Conservation (phyloP, 2,329 filamentous ascomycete genomes). For the Fusarium bactridioides region DNA sequence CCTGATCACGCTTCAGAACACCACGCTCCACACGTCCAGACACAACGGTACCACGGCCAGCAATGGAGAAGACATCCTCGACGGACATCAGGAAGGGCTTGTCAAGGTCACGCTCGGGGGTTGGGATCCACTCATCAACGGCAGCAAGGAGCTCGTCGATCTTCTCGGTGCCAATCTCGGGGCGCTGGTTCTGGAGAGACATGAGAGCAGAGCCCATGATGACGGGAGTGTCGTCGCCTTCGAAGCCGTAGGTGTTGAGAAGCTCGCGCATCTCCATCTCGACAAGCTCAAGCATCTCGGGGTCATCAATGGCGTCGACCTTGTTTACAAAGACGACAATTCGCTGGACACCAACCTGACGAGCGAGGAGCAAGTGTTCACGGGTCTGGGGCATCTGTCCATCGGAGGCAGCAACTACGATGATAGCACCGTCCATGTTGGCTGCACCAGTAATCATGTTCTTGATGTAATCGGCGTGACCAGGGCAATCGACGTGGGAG, state of each 20-base stretch:
- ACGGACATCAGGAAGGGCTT: slow-evolving; percentile 99
- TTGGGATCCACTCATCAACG: slow-evolving; percentile 96
- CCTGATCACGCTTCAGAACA: slow-evolving; percentile 88
- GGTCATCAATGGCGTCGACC: slow-evolving; percentile 95
- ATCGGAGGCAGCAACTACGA: slow-evolving; percentile 97
- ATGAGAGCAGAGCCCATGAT: slow-evolving; percentile 96
- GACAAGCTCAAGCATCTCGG: slow-evolving; percentile 99
- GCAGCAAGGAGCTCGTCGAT: slow-evolving; percentile 91
- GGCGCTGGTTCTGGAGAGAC: slow-evolving; percentile 85
- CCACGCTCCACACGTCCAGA: slow-evolving; percentile 98
- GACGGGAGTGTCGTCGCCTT: slow-evolving; percentile 97
- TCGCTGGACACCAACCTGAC: slow-evolving; percentile 97
- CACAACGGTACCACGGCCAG: slow-evolving; percentile 94
- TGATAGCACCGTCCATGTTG: slow-evolving; percentile 99
- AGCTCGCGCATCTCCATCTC: slow-evolving; percentile 99
- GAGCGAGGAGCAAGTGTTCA: slow-evolving; percentile 96
- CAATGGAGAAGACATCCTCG: slow-evolving; percentile 90
- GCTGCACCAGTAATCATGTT: slow-evolving; percentile 99
- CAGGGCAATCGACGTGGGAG: slow-evolving; percentile 99
- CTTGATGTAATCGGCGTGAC: slow-evolving; percentile 99
- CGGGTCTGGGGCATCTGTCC: slow-evolving; percentile 99
- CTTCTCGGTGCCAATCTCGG: slow-evolving; percentile 86
- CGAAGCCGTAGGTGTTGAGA: slow-evolving; percentile 90
- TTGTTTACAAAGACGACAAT: slow-evolving; percentile 99
- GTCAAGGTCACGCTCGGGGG: slow-evolving; percentile 89